Conservation (phyloP, 2,329 filamentous ascomycete genomes). For the Aspergillus persii region DNA sequence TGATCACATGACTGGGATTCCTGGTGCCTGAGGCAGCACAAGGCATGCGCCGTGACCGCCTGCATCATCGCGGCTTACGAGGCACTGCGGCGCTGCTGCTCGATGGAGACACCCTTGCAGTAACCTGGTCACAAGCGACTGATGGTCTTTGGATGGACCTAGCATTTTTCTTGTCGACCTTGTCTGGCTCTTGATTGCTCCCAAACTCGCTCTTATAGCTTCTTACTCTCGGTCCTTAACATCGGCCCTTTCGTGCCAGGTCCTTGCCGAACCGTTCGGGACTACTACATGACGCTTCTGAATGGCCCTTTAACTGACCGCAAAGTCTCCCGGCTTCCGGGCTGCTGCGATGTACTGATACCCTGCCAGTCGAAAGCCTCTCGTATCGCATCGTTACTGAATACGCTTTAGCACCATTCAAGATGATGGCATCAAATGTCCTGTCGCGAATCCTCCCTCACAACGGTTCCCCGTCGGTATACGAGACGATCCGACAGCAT, state of each 20-base stretch:
- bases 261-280: neutral
- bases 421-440: constrained; percentile 44
- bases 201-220: neutral
- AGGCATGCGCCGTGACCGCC: constrained; percentile 10
- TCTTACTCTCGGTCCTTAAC: neutral
- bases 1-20: constrained; percentile 7
- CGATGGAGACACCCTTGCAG: neutral
- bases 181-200: neutral
- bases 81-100: neutral
- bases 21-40: constrained; percentile 13
- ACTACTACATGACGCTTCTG: neutral
- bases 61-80: constrained; percentile 18
- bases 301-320: constrained; percentile 14
- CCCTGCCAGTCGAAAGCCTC: neutral
- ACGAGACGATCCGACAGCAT: constrained; percentile 48
- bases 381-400: constrained; percentile 1
- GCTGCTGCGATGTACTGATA: constrained; percentile 15
- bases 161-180: neutral
- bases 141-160: neutral
- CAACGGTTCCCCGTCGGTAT: constrained; percentile 49
- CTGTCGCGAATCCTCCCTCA: constrained; percentile 47
- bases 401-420: constrained; percentile 11
- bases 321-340: constrained; percentile 5
- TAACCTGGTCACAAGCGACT: neutral
- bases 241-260: neutral